Evolutionary conservation across 768 basidiomycete genomes (phyloP).

Genomic region (Trametes villosa): DNA sequence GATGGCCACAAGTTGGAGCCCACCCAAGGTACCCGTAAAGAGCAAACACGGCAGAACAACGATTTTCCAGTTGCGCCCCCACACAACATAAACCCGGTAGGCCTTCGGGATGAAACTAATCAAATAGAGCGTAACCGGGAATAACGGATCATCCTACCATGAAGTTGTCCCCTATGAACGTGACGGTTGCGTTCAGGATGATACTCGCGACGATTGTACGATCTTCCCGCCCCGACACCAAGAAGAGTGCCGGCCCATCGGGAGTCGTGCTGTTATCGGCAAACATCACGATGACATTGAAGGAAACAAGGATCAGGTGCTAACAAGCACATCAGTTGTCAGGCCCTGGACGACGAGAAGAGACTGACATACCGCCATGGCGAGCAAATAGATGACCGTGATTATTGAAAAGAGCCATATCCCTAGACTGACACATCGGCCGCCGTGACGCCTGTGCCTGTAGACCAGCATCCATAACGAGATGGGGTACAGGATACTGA

Average conservation of each 20-base stretch:
- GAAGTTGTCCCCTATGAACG: neutral
- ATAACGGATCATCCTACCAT: neutral
- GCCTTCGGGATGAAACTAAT: neutral
- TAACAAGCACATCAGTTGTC: neutral
- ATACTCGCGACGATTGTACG: neutral
- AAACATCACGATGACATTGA: neutral
- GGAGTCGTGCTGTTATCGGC: neutral
- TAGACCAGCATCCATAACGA: slow-evolving; percentile 2
- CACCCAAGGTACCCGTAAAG: neutral
- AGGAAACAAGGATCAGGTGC: neutral
- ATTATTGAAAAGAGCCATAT: neutral
- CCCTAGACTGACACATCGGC: neutral
- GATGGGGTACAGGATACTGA: neutral
- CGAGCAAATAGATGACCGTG: neutral
- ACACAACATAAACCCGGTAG: neutral
- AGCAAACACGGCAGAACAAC: neutral
- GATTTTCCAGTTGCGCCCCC: neutral
- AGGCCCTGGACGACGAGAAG: neutral
- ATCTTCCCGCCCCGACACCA: neutral
- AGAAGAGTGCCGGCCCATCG: neutral
- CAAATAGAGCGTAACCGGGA: neutral
- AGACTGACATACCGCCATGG: neutral
- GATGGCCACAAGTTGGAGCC: neutral
- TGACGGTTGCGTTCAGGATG: neutral
- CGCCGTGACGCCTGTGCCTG: neutral